A percentile compares a stretch with the other conserved stretches of the same genome.
Evolutionary conservation across 1,139 yeast species (phyloP).

Genomic region (Zygosaccharomyces pseudobailii): DNA sequence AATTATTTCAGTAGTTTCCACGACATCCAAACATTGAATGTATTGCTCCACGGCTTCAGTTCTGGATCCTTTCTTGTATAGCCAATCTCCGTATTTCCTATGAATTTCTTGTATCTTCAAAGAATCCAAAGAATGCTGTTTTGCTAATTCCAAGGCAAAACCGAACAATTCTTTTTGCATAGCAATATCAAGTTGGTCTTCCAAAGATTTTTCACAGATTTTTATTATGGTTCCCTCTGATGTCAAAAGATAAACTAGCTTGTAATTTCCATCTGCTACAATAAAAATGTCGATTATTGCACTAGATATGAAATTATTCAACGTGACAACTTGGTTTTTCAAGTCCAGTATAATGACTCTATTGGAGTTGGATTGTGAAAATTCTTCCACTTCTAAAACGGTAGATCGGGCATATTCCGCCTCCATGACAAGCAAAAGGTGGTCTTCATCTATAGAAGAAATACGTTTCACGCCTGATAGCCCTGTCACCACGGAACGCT

Average conservation of each 20-base stretch:
- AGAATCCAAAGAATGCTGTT: constrained; percentile 35
- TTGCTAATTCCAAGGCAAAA: constrained; percentile 69
- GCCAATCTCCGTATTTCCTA: constrained; percentile 63
- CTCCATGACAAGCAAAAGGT: constrained; percentile 40
- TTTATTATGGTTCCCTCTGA: constrained; percentile 72
- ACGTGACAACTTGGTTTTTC: constrained; percentile 63
- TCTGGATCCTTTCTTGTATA: constrained; percentile 60
- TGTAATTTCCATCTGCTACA: constrained; percentile 49
- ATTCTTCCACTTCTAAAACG: constrained; percentile 27
- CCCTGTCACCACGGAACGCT: constrained; percentile 55
- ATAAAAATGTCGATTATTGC: constrained; percentile 47
- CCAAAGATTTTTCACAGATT: constrained; percentile 60
- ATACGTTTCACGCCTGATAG: constrained; percentile 51
- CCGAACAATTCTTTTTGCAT: constrained; percentile 67
- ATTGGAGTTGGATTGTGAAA: constrained; percentile 40
- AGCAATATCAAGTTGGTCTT: constrained; percentile 65
- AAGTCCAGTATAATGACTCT: constrained; percentile 60
- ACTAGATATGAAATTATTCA: constrained; percentile 62
- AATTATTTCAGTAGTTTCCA: constrained; percentile 72
- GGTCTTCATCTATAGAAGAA: constrained; percentile 37
- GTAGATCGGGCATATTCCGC: constrained; percentile 28
- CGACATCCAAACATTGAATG: constrained; percentile 47
- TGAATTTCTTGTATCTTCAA: constrained; percentile 47
- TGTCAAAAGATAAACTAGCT: constrained; percentile 50
- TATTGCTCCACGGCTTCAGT: constrained; percentile 70